phyloP scores from a whole-genome alignment of 176 grass and related monocot genomes.

The Oryza brachyantha region DNA sequence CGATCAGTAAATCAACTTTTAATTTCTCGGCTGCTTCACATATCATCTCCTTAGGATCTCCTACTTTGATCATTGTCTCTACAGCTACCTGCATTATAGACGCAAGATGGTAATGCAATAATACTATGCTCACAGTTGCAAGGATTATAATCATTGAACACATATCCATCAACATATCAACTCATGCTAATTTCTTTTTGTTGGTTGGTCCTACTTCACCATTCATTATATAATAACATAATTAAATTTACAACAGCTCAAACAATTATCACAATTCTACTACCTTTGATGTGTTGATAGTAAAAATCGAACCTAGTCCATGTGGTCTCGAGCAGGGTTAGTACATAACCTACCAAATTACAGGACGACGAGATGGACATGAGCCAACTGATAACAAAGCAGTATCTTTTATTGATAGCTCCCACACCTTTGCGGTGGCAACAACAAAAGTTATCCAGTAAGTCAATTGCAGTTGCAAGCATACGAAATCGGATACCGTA shows the following conservation, averaged over 20 bases:
- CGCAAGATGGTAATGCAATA: background rate
- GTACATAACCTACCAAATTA: background rate
- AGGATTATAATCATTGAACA: background rate
- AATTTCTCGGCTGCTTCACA: slow-evolving; percentile 51
- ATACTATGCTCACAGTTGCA: background rate
- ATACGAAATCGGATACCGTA: background rate
- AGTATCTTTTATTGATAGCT: too few relatives aligned
- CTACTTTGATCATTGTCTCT: slow-evolving; percentile 53
- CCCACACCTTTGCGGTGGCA: too few relatives aligned
- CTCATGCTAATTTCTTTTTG: background rate
- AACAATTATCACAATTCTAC: background rate
- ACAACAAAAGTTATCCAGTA: too few relatives aligned
- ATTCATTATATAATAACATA: background rate
- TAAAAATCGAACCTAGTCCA: background rate
- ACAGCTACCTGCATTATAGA: slow-evolving; percentile 35
- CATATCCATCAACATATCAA: background rate
- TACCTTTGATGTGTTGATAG: background rate
- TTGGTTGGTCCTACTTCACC: background rate
- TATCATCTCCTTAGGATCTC: slow-evolving; percentile 73
- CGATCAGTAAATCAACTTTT: slow-evolving; percentile 60
- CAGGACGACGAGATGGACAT: background rate
- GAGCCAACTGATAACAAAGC: background rate
- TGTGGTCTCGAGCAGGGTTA: background rate
- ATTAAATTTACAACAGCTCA: background rate
- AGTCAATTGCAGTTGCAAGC: background rate